Evolutionary conservation across 129 eudicot species (phyloP), one percentile per base, ranked within the genome.

Genomic region (Erigeron canadensis): DNA sequence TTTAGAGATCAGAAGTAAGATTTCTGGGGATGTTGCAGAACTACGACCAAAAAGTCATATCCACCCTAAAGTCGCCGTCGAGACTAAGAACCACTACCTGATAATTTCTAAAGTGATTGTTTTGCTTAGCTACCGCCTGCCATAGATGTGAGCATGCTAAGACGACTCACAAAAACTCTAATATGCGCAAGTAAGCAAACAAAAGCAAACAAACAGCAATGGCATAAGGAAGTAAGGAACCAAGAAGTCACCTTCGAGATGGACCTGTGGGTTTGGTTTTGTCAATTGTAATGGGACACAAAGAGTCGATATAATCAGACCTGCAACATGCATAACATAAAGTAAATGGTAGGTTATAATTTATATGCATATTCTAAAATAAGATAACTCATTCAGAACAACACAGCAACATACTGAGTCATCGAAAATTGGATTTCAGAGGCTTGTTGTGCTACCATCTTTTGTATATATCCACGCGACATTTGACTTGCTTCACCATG

Each of bases 201-300:
- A 18, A 39, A 3, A 23, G 13, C 16, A 57, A 28, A 75, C 38
- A n/a, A 12, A 12, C 12, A 1, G 44, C 10, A 34, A 67, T 16
- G 47, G 47, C 10, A 61, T 5, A 22, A 47, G 47, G 71, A 70
- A 70, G 48, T 5, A 22, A 47, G 47, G 71, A 70, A 70, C 47
- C n/a, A 8, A 41, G 69, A 21, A 41, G 19, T 19, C 40, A 89
- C 98, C 90, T 89, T 81, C 68, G 77, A 67, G 88, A 77, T 72
- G 83, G 85, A 56, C 82, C 82, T 71, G 53, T 73, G 69, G 81
- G 76, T 79, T 67, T 77, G 72, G 23, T 62, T 72, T 74, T 73
- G 75, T 76, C 84, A 75, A 74, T 80, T 55, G 88, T 41, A 68
- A 82, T 79, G 63, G 95, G 96, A 79, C 96, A 93, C 81, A 93